These are phyloP conservation scores for Nyctanthes arbortristis DNA, from an alignment of 257 asterid genomes.

Conservation along the genomic window DNA sequence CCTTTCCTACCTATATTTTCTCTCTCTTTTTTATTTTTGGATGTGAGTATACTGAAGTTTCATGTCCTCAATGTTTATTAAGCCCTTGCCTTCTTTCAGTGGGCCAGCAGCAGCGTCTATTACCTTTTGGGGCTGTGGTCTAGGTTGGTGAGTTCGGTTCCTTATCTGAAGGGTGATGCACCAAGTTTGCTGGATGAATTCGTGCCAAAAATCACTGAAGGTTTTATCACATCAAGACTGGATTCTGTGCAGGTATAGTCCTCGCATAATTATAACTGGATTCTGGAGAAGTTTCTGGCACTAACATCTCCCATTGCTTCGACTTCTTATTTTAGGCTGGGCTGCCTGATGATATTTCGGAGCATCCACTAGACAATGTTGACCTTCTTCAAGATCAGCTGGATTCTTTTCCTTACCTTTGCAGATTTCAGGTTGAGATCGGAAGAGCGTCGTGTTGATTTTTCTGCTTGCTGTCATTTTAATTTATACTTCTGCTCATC, in stretches of 20 bases:
- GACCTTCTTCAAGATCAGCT: slow-evolving; percentile 99
- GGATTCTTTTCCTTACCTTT: slow-evolving; percentile 88
- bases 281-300: neutral
- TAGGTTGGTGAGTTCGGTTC: slow-evolving; percentile 93
- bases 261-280: slow-evolving; percentile 10
- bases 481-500: neutral
- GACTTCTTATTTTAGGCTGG: slow-evolving; percentile 57
- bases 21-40: neutral
- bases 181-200: slow-evolving; percentile 97
- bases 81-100: slow-evolving; percentile 47
- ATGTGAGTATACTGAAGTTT: slow-evolving; percentile 1
- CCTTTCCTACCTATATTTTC: neutral
- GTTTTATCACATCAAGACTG: slow-evolving; percentile 92
- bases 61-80: slow-evolving; percentile 7
- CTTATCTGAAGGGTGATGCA: slow-evolving; percentile 91
- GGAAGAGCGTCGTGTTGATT: neutral
- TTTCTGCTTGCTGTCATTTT: slow-evolving; percentile 14
- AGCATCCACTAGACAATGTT: slow-evolving; percentile 91
- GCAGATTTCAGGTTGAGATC: slow-evolving; percentile 83
- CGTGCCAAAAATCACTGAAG: slow-evolving; percentile 91
- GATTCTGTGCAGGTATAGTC: slow-evolving; percentile 85
- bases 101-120: slow-evolving; percentile 99
- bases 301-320: slow-evolving; percentile 15
- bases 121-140: slow-evolving; percentile 99
- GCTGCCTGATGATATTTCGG: slow-evolving; percentile 75